These are phyloP conservation scores for Trypanosoma vivax DNA, from an alignment of 208 protist genomes.

Conservation along the genomic window DNA sequence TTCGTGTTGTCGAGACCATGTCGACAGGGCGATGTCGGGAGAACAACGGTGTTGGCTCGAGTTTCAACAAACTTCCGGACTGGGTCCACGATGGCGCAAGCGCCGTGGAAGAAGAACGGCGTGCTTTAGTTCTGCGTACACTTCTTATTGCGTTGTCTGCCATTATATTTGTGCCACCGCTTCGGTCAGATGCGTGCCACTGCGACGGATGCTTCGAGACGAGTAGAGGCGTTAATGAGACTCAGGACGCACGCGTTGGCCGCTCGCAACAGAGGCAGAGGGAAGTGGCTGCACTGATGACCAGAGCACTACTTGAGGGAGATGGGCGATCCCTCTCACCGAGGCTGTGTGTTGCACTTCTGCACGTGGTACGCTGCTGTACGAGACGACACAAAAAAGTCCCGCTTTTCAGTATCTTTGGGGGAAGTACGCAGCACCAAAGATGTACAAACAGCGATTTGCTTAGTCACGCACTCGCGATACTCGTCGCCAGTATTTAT, in stretches of 20 bases:
- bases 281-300: slow-evolving; percentile 2
- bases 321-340: neutral
- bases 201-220: neutral
- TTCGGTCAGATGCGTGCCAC: neutral
- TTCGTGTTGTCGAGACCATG: neutral
- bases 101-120: slow-evolving; percentile 2
- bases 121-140: slow-evolving; percentile 8
- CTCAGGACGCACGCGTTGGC: neutral
- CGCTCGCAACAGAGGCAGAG: neutral
- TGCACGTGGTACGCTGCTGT: slow-evolving; percentile 17
- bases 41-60: too few relatives aligned
- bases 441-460: neutral
- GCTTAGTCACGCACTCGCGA: slow-evolving; percentile 9
- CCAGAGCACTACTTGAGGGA: slow-evolving; percentile 1
- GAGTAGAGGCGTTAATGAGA: neutral
- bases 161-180: neutral
- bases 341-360: neutral
- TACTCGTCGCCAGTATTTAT: slow-evolving; percentile 14
- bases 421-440: neutral
- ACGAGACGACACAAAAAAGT: neutral
- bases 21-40: neutral
- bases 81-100: too few relatives aligned
- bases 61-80: too few relatives aligned
- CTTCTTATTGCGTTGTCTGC: slow-evolving; percentile 12
- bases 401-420: neutral